phyloP scores from a whole-genome alignment of 176 grass and related monocot species.

The Musa itinerans region DNA sequence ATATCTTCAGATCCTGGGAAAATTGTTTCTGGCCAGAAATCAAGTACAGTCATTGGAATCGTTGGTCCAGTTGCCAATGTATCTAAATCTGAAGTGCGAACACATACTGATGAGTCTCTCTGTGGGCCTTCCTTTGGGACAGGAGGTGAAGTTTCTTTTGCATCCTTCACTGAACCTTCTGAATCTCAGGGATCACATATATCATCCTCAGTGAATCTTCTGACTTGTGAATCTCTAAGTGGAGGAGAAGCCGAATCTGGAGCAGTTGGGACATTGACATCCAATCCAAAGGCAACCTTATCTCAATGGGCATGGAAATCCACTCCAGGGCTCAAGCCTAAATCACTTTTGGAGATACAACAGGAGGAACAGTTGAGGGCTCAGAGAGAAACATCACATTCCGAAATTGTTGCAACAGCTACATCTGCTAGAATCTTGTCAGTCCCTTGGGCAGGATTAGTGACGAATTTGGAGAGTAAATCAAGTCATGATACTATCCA shows the following conservation, averaged over 20 bases:
- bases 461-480: constrained; percentile 37
- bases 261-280: constrained; percentile 28
- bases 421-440: constrained; percentile 23
- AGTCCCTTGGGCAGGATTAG: constrained; percentile 54
- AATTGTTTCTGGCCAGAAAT: constrained; percentile 29
- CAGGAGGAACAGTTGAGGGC: constrained; percentile 67
- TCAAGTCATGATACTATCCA: constrained; percentile 23
- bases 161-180: neutral
- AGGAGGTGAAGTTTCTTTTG: constrained; percentile 23
- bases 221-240: constrained; percentile 34
- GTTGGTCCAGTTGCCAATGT: constrained; percentile 35
- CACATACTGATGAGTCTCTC: constrained; percentile 26
- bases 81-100: constrained; percentile 36
- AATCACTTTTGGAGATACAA: constrained; percentile 93
- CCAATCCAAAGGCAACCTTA: constrained; percentile 31
- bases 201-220: constrained; percentile 21
- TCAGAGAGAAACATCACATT: constrained; percentile 36
- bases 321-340: constrained; percentile 58
- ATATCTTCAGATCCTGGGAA: constrained; percentile 40
- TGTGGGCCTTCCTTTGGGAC: constrained; percentile 28
- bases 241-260: constrained; percentile 30
- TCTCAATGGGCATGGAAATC: constrained; percentile 63
- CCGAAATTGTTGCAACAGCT: constrained; percentile 26
- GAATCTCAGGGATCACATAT: constrained; percentile 24
- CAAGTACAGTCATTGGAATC: constrained; percentile 34